Percentiles rank a stretch among this genome's conserved stretches.
Evolutionary conservation across 1,284 basidiomycete genomes (phyloP).

Genomic region (Takashimella tepidaria): DNA sequence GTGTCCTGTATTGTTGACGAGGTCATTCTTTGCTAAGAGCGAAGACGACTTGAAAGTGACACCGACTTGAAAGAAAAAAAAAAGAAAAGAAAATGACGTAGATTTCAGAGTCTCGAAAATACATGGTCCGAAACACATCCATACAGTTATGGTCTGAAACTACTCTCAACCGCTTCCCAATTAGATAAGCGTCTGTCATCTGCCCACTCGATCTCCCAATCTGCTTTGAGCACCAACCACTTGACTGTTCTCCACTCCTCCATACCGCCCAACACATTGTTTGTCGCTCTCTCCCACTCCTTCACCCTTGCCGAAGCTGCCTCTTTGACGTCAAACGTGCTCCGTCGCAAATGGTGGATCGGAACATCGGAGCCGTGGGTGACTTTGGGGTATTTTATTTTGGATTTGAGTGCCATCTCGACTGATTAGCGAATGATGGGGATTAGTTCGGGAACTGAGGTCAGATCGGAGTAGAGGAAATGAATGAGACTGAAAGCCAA

Average conservation of each 20-base stretch:
- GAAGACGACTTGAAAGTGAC: too few species aligned
- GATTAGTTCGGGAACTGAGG: too few species aligned
- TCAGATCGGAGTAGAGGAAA: slow-evolving; percentile 59
- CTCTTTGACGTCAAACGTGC: slow-evolving; percentile 50
- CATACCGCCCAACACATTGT: slow-evolving; percentile 35
- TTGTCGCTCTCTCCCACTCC: slow-evolving; percentile 50
- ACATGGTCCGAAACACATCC: too few species aligned
- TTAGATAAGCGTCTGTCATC: slow-evolving; percentile 56
- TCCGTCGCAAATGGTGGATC: slow-evolving; percentile 52
- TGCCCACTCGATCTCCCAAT: slow-evolving; percentile 10
- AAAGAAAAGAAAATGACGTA: too few species aligned
- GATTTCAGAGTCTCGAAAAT: too few species aligned
- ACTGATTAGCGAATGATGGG: slow-evolving; percentile 65
- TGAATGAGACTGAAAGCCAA: slow-evolving; percentile 53
- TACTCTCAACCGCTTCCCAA: neutral
- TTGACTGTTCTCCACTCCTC: slow-evolving; percentile 2
- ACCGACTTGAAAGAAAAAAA: too few species aligned
- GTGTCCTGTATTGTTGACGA: too few species aligned
- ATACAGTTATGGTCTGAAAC: neutral
- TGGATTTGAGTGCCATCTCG: slow-evolving; percentile 41
- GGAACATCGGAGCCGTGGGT: slow-evolving; percentile 62
- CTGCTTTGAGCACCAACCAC: slow-evolving; percentile 14
- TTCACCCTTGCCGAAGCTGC: slow-evolving; percentile 56
- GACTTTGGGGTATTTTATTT: slow-evolving; percentile 56
- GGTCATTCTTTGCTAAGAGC: too few species aligned